Base-by-base conservation (phyloP, 148 eudicot genomes). In the Camellia granthamiana region DNA sequence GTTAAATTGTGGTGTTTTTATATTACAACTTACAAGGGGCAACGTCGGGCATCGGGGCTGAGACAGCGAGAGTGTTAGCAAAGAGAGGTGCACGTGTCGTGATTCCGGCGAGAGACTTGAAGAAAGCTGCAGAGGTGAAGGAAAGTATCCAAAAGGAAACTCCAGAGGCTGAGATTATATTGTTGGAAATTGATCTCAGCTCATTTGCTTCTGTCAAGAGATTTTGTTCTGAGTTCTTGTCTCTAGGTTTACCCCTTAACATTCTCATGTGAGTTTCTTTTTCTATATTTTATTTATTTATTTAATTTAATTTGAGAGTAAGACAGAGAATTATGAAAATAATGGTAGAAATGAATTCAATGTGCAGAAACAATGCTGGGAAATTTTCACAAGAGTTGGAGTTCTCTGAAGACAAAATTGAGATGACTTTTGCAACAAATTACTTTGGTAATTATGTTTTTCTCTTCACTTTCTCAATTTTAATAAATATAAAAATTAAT, bases 321-420 rank as follows among this genome's bases (percentile, higher is more conserved):
- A 64, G 68, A 74, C 64, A 56, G 77, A 74, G 64, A 55, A 3
- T 5, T 11, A 41, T 65, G 6, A 55, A 44, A 64, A 13, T 80
- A 69, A 61, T 74, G 79, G 66, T 69, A 77, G 12, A 8, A 56
- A 16, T 54, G 19, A 44, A 56, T 16, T 72, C 67, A 67, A 14
- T 84, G 41, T 80, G 78, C 91, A 95, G 99, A 92, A 95, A 95
- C 73, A 95, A 95, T 85, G 99, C 97, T 62, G 99, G 99, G 71
- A 91, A 93, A 42, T 95, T 87, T 70, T 95, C 99, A 41, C 90
- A 88, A 41, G 92, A 91, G 90, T 64, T 95, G 89, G 97, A 95
- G 76, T 93, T 85, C 79, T 95, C 99, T 54, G 97, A 95, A 66
- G 99, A 95, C 83, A 93, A 95, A 78, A 80, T 95, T 88, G 99